Evolutionary conservation across 306 rosid species (phyloP).

Genomic region (Pachyrhizus erosus): DNA sequence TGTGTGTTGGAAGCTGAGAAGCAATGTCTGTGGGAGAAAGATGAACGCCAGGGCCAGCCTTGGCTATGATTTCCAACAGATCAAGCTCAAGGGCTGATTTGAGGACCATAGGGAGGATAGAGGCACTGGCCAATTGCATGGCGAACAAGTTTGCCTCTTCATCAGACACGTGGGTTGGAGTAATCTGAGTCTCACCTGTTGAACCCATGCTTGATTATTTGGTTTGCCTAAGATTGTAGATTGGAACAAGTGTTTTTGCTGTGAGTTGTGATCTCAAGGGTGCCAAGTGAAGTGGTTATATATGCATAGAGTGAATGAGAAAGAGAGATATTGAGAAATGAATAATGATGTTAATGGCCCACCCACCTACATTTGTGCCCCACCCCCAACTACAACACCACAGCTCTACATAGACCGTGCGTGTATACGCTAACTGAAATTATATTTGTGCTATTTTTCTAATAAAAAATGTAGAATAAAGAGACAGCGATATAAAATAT

Average conservation of each 20-base stretch:
- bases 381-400: neutral
- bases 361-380: neutral
- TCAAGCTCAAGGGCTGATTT: slow-evolving; percentile 84
- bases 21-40: slow-evolving; percentile 66
- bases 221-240: neutral
- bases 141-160: slow-evolving; percentile 92
- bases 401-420: neutral
- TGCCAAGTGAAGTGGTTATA: neutral
- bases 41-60: slow-evolving; percentile 66
- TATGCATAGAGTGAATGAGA: too few relatives aligned
- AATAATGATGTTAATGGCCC: neutral
- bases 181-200: slow-evolving; percentile 66
- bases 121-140: slow-evolving; percentile 90
- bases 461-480: neutral
- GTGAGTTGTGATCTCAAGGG: neutral
- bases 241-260: neutral
- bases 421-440: neutral
- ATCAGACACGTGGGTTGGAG: slow-evolving; percentile 73
- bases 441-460: neutral
- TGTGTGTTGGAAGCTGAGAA: slow-evolving; percentile 65
- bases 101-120: slow-evolving; percentile 87
- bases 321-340: neutral
- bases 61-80: slow-evolving; percentile 78
- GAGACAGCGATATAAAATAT: neutral
- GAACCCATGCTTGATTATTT: slow-evolving; percentile 56